These are phyloP conservation scores for Sclerotinia subarctica DNA, from an alignment of 2,329 filamentous ascomycete genomes.

Conservation along the genomic window DNA sequence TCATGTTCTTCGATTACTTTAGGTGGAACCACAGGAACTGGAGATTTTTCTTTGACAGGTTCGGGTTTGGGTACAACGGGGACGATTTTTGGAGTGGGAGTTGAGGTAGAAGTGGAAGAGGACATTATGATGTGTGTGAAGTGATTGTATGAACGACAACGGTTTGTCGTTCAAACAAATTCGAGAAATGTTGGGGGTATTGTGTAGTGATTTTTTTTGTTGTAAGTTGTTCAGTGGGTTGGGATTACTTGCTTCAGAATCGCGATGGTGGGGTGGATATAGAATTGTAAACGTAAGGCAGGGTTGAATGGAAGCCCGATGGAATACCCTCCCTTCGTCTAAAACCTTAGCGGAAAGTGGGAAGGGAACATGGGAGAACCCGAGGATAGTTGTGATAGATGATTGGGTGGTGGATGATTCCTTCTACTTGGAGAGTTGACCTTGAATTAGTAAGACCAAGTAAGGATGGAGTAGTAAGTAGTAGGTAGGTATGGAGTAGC, in stretches of 20 bases:
- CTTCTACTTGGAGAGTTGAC: background rate
- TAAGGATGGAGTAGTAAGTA: background rate
- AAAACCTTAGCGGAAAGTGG: background rate
- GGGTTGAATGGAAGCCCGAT: constrained; percentile 4
- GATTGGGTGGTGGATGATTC: background rate
- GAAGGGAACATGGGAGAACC: background rate
- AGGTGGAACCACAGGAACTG: background rate
- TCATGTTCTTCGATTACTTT: constrained; percentile 13
- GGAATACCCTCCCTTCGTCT: constrained; percentile 3
- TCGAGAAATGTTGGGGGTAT: background rate
- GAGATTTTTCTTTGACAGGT: constrained; percentile 12
- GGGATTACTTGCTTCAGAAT: constrained; percentile 13
- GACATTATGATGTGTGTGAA: background rate
- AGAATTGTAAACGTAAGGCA: constrained; percentile 11
- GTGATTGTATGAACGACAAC: constrained; percentile 3
- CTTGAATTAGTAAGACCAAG: background rate
- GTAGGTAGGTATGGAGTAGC: background rate
- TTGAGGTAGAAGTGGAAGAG: background rate
- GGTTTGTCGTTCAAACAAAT: constrained; percentile 8
- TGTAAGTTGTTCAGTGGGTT: constrained; percentile 10
- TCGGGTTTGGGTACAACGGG: constrained; percentile 2
- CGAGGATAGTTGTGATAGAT: background rate
- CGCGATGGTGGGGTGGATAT: constrained; percentile 13
- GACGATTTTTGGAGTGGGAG: background rate
- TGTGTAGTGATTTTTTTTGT: constrained; percentile 4